Conservation (phyloP, 2,329 filamentous ascomycete species). For the Aspergillus jensenii region DNA sequence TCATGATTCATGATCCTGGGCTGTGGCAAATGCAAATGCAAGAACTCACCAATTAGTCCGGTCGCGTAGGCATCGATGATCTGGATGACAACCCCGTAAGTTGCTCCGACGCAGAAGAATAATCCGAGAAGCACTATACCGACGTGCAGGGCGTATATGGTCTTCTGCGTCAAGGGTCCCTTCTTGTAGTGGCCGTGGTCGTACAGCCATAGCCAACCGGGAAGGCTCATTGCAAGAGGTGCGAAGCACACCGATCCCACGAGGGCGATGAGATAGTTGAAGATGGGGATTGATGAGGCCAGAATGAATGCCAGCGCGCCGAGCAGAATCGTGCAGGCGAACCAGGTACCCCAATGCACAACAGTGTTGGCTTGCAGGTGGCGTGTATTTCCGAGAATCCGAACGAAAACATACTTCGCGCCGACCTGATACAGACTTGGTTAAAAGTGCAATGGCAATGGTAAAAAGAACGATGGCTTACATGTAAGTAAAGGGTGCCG, state of each 20-base stretch:
- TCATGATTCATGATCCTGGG: too few species aligned
- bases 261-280: slow-evolving; percentile 53
- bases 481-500: slow-evolving; percentile 46
- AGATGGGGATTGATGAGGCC: slow-evolving; percentile 56
- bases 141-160: slow-evolving; percentile 43
- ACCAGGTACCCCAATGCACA: slow-evolving; percentile 55
- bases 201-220: slow-evolving; percentile 53
- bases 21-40: too few species aligned
- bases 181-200: slow-evolving; percentile 45
- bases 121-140: slow-evolving; percentile 46
- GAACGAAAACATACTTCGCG: slow-evolving; percentile 58
- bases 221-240: slow-evolving; percentile 50
- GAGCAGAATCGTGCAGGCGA: slow-evolving; percentile 46
- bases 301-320: slow-evolving; percentile 50
- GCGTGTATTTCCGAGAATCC: slow-evolving; percentile 51
- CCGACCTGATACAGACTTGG: slow-evolving; percentile 26
- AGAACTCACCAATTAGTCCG: slow-evolving; percentile 9
- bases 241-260: slow-evolving; percentile 54
- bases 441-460: background rate
- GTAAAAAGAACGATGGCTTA: background rate
- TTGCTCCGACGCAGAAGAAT: slow-evolving; percentile 51
- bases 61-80: slow-evolving; percentile 17
- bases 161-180: slow-evolving; percentile 36
- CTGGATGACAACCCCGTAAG: slow-evolving; percentile 25
- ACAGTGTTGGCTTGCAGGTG: slow-evolving; percentile 55